These are phyloP conservation scores for Fusarium guadeloupense DNA, from an alignment of 2,329 filamentous ascomycete species.

Conservation along the genomic window DNA sequence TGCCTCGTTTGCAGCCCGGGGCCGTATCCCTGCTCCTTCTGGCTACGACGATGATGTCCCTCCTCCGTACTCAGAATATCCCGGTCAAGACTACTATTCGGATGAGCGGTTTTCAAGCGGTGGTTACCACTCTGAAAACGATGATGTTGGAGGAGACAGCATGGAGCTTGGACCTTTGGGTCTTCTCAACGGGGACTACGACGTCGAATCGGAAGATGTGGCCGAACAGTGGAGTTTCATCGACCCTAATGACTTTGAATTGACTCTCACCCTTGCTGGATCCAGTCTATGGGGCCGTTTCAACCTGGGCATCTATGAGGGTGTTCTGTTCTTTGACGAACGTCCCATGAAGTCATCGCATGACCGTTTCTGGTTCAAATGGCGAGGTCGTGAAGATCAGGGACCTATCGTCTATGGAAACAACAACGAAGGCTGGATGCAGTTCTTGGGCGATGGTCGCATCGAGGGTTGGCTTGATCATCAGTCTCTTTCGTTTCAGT, in stretches of 20 bases:
- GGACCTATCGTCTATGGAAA: conserved; percentile 44
- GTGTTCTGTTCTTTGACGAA: conserved; percentile 53
- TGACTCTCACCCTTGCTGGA: conserved; percentile 52
- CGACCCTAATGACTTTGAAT: conserved; percentile 39
- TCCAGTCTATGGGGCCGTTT: conserved; percentile 58
- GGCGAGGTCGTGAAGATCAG: conserved; percentile 49
- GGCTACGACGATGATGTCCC: conserved; percentile 11
- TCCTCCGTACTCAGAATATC: conserved; percentile 30
- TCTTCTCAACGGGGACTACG: conserved; percentile 57
- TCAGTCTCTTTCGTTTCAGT: conserved; percentile 44
- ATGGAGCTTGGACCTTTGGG: conserved; percentile 44
- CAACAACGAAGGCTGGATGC: conserved; percentile 45
- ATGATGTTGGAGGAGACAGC: not conserved
- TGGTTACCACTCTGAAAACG: not conserved
- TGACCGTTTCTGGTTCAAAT: conserved; percentile 43
- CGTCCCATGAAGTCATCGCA: conserved; percentile 48
- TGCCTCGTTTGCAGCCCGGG: conserved; percentile 33
- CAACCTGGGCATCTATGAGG: conserved; percentile 52
- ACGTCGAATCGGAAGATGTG: conserved; percentile 45
- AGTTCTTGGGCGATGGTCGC: conserved; percentile 50
- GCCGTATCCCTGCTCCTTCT: conserved; percentile 31
- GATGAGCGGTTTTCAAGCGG: not conserved
- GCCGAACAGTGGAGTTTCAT: conserved; percentile 39
- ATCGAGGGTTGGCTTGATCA: conserved; percentile 47
- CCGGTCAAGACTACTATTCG: conserved; percentile 6